These are phyloP conservation scores for Ogataea ganodermae DNA, from an alignment of 805 yeast genomes.

Conservation along the genomic window DNA sequence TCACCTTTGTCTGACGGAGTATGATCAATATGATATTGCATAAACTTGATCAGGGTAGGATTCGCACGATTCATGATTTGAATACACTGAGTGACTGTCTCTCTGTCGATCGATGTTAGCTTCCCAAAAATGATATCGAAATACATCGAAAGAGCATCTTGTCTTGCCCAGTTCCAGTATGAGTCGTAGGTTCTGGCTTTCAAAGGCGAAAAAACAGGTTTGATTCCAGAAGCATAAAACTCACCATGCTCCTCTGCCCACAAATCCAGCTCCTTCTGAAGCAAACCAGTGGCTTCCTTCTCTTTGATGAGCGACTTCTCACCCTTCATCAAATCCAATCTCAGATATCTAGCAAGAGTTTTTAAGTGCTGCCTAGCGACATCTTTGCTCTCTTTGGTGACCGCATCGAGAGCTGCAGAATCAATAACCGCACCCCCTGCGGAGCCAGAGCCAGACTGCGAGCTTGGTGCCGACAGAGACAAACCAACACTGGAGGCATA, in stretches of 20 bases:
- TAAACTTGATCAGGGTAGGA: constrained; percentile 89
- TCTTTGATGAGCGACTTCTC: constrained; percentile 81
- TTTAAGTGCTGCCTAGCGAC: constrained; percentile 84
- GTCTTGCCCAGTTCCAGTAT: constrained; percentile 99
- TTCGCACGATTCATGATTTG: constrained; percentile 97
- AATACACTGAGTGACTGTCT: constrained; percentile 93
- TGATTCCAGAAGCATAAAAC: constrained; percentile 86
- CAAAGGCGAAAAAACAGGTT: constrained; percentile 85
- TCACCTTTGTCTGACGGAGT: constrained; percentile 86
- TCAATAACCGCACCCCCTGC: constrained; percentile 89
- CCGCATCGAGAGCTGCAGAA: constrained; percentile 89
- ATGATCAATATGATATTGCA: constrained; percentile 91
- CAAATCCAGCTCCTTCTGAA: constrained; percentile 89
- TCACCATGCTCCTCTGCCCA: constrained; percentile 93
- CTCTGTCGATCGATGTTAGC: constrained; percentile 87
- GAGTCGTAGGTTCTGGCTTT: constrained; percentile 97
- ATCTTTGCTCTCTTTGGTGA: constrained; percentile 67
- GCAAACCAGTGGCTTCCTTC: constrained; percentile 78
- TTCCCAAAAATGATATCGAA: constrained; percentile 96
- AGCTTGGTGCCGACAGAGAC: constrained; percentile 66
- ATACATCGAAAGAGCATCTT: constrained; percentile 90
- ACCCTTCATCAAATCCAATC: constrained; percentile 88
- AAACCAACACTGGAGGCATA: constrained; percentile 85
- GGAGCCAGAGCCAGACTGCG: constrained; percentile 52
- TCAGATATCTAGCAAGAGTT: constrained; percentile 91